Base-by-base conservation (phyloP, 345 rosid genomes). In the Hibiscus syriacus region DNA sequence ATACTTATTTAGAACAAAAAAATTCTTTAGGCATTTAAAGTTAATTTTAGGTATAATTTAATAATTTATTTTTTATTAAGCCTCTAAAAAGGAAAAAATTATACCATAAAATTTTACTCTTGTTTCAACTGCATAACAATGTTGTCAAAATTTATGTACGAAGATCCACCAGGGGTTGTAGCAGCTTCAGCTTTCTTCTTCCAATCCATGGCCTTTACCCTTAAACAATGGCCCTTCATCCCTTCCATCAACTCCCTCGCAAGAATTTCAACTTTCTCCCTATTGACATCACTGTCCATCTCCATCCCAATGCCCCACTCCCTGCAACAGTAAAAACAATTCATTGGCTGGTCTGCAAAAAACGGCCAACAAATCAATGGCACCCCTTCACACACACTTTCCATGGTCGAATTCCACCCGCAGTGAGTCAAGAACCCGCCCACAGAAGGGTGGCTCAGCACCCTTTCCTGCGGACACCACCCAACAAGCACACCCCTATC, bases 371-470 rank as follows among this genome's bases (percentile, higher is more conserved):
- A 74, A 0, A 70, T 29, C 41, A 74, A 6, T 13, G 73, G 74
- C 9, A 74, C 70, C 20, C 70, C 67, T 3, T 56, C 45, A 12
- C 70, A 22, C 1, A 74, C 48, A 36, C 67, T 64, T 13, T 64
- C 78, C 39, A 74, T n/a, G 0, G 74, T 74, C 0, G 74, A 74
- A 64, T 74, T 70, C 78, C 70, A 74, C 13, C 70, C 78, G 53
- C 71, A 55, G 22, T 74, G 78, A 10, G 54, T 74, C 30, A 70
- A 45, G 41, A 76, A 76, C 3, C 72, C 70, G 17, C 73, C 70
- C 1, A 76, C 17, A 0, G 73, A 50, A 50, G 66, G 73, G 64
- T 76, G 79, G 43, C 57, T 72, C 22, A 72, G 48, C 19, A 72
- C 64, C 25, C 16, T 39, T 34, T 76, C 79, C 49, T 76, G 70